These are phyloP conservation scores for Madurella mycetomatis DNA, from an alignment of 2,329 filamentous ascomycete species.

Conservation along the genomic window DNA sequence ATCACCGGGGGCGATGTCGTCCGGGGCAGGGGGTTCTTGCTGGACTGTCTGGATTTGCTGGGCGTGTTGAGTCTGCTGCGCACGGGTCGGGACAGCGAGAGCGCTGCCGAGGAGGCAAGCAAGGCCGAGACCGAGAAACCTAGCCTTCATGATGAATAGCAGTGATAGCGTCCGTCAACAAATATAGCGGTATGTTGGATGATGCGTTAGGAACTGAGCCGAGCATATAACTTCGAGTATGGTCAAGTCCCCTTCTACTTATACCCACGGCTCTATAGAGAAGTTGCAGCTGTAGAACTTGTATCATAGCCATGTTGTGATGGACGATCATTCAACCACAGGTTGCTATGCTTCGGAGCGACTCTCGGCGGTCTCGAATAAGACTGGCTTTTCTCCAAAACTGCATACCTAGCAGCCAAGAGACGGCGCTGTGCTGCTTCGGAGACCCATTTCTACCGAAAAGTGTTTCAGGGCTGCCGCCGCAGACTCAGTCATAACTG, in stretches of 20 bases:
- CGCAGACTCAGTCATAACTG: slow-evolving; percentile 2
- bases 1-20: neutral
- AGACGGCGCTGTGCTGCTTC: neutral
- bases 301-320: neutral
- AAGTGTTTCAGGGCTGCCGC: slow-evolving; percentile 1
- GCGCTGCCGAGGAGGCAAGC: slow-evolving; percentile 17
- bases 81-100: slow-evolving; percentile 15
- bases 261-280: neutral
- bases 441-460: neutral
- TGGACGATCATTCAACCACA: neutral
- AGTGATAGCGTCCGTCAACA: neutral
- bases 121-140: slow-evolving; percentile 14
- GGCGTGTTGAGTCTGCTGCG: slow-evolving; percentile 5
- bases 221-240: neutral
- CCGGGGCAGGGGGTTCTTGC: neutral
- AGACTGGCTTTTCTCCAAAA: neutral
- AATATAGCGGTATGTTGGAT: neutral
- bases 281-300: no score
- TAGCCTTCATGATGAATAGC: slow-evolving; percentile 20
- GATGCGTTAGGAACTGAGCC: neutral
- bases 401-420: slow-evolving; percentile 5
- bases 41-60: slow-evolving; percentile 6
- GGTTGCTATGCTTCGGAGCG: slow-evolving; percentile 12
- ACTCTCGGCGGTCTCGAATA: slow-evolving; percentile 13
- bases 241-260: neutral